Base-by-base conservation (phyloP, 192 early-diverging fungal genomes). In the Entomortierella parvispora region DNA sequence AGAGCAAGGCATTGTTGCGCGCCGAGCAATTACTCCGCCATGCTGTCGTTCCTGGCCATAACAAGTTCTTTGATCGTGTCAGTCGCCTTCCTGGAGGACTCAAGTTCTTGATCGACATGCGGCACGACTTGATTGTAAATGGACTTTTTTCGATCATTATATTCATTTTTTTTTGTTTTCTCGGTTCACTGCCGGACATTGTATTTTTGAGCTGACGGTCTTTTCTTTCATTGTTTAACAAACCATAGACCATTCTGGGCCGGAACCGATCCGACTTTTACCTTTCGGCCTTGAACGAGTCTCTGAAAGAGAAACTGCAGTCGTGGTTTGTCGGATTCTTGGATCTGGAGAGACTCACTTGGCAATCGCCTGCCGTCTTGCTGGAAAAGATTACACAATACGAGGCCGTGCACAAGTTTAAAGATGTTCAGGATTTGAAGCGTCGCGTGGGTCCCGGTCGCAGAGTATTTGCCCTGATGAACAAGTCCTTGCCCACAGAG, bases 401-500 rank as follows among this genome's bases (percentile, higher is more conserved):
- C 71, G 96, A 98, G 72, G 91, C 93, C 0, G 96, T 98, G 6
- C 96, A 98, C 69, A 88, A 92, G 8, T 88, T 98, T 47, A 83
- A 84, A 55, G 87, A 89, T 22, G 93, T 93, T 87, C 77, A 90
- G 53, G 91, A 94, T 56, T 75, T 98, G 63, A 94, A 96, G 71
- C 89, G 93, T 58, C 83, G 85, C 22, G 77, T 87, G 4, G 87
- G 80, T 2, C 80, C 80, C 31, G 92, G 90, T 28, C 80, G 96
- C 46, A 83, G 90, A 23, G 92, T 95, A 52, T 98, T 91, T 84
- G 91, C 91, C 1, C 92, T 97, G 62, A 96, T 94, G 81, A 91
- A 93, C 69, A 82, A 85, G 44, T 85, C 86, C 32, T 84, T 95
- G 51, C 91, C 90, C 4, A 80, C 85, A 57, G 95, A 96, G 48